phyloP scores from a whole-genome alignment of 2,329 filamentous ascomycete genomes.

The Hymenoscyphus fructigenus region DNA sequence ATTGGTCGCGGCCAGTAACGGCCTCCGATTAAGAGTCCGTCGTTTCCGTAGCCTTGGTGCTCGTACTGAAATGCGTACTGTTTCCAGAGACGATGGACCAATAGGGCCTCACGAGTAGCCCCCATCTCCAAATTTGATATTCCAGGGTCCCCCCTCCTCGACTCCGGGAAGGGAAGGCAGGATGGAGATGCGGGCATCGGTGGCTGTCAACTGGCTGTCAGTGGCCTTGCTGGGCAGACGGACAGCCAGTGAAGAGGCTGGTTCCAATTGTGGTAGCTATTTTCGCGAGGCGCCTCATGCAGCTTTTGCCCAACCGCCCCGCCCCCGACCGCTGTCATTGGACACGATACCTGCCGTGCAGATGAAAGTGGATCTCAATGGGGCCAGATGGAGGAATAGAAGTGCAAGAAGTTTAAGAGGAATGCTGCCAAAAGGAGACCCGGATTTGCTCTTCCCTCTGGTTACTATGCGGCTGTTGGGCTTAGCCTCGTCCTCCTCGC shows the following conservation, averaged over 20 bases:
- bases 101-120: constrained; percentile 23
- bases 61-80: not conserved
- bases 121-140: constrained; percentile 14
- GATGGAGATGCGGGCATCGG: constrained; percentile 17
- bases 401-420: not conserved
- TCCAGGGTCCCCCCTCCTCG: constrained; percentile 17
- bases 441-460: constrained; percentile 12
- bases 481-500: constrained; percentile 16
- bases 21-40: not conserved
- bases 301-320: constrained; percentile 32
- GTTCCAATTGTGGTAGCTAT: constrained; percentile 27
- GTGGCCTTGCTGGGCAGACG: not conserved
- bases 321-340: constrained; percentile 26
- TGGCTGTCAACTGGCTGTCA: not conserved
- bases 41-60: not conserved
- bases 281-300: constrained; percentile 38
- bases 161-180: constrained; percentile 19
- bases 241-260: constrained; percentile 25
- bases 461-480: constrained; percentile 6
- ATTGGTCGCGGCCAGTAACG: not conserved
- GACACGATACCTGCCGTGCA: constrained; percentile 16
- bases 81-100: constrained; percentile 8
- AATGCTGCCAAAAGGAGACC: constrained; percentile 20
- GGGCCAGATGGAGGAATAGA: not conserved
- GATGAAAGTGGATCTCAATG: constrained; percentile 7